Conservation (phyloP, 768 basidiomycete species). For the Galerina marginata region DNA sequence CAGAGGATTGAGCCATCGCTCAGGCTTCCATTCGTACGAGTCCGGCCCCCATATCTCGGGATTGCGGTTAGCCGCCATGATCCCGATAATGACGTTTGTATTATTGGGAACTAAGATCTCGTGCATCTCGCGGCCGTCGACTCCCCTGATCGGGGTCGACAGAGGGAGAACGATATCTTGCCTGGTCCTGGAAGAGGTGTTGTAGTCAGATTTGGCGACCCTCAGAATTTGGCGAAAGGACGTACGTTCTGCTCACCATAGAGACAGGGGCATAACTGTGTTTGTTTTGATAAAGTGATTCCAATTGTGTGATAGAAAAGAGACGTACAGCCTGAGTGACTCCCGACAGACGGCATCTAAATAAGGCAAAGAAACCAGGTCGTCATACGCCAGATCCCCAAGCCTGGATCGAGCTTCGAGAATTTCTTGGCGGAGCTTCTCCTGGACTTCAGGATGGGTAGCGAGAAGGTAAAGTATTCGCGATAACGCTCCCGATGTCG, state of each 20-base stretch:
- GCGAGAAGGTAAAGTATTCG: constrained; percentile 42
- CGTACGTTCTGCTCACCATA: constrained; percentile 22
- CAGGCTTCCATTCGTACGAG: constrained; percentile 50
- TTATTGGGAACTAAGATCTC: constrained; percentile 47
- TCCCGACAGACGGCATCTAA: constrained; percentile 45
- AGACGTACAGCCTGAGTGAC: constrained; percentile 42
- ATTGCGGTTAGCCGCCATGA: constrained; percentile 37
- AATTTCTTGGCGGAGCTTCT: constrained; percentile 44
- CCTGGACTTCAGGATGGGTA: constrained; percentile 31
- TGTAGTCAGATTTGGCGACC: not conserved
- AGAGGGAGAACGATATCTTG: constrained; percentile 32
- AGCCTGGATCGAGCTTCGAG: constrained; percentile 26
- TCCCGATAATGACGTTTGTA: constrained; percentile 43
- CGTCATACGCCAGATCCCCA: constrained; percentile 39
- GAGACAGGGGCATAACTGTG: constrained; percentile 34
- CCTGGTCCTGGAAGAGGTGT: constrained; percentile 29
- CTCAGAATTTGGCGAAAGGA: not conserved
- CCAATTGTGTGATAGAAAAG: not conserved
- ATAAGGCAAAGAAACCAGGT: constrained; percentile 39
- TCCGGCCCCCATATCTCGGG: constrained; percentile 48
- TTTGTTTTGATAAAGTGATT: not conserved
- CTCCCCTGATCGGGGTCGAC: constrained; percentile 42
- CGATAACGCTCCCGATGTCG: constrained; percentile 44
- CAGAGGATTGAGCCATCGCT: constrained; percentile 43
- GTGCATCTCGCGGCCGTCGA: constrained; percentile 37